Conservation (phyloP, 1,139 yeast species). For the Taiozyma sp. region DNA sequence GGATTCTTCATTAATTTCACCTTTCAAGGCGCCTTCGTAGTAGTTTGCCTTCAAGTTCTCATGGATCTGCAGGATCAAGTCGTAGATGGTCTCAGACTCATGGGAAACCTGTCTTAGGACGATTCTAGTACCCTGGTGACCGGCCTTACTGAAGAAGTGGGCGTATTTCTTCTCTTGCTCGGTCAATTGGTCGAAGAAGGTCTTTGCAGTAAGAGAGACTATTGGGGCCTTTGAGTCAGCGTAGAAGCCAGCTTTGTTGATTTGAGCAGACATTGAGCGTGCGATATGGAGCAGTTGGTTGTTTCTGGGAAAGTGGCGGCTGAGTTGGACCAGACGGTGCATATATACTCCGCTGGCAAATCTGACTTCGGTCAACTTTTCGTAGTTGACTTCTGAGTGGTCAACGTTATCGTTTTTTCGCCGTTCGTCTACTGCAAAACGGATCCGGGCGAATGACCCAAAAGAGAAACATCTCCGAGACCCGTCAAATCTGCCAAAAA, state of each 20-base stretch:
- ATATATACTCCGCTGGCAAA: neutral
- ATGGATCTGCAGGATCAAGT: conserved; percentile 58
- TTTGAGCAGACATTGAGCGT: conserved; percentile 10
- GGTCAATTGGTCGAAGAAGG: conserved; percentile 44
- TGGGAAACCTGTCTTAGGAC: conserved; percentile 80
- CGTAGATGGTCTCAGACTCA: conserved; percentile 71
- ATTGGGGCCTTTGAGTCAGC: conserved; percentile 48
- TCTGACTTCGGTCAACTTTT: neutral
- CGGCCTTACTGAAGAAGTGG: conserved; percentile 75
- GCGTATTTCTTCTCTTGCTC: conserved; percentile 63
- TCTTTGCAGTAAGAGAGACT: conserved; percentile 34
- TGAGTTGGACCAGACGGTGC: conserved; percentile 8
- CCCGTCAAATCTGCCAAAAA: neutral
- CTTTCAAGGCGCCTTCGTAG: conserved; percentile 12
- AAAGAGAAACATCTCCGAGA: neutral
- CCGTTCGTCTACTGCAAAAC: neutral
- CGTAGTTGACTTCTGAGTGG: neutral
- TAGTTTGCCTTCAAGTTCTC: conserved; percentile 48
- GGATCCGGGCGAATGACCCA: neutral
- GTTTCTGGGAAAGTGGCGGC: conserved; percentile 3
- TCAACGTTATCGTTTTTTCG: neutral
- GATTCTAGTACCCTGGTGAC: conserved; percentile 77
- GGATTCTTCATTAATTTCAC: conserved; percentile 23
- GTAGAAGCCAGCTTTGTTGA: conserved; percentile 14
- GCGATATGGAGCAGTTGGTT: neutral